Evolutionary conservation across 2,329 filamentous ascomycete species (phyloP), one percentile per base, ranked within the genome.

Genomic region (Cladosporium sp.): DNA sequence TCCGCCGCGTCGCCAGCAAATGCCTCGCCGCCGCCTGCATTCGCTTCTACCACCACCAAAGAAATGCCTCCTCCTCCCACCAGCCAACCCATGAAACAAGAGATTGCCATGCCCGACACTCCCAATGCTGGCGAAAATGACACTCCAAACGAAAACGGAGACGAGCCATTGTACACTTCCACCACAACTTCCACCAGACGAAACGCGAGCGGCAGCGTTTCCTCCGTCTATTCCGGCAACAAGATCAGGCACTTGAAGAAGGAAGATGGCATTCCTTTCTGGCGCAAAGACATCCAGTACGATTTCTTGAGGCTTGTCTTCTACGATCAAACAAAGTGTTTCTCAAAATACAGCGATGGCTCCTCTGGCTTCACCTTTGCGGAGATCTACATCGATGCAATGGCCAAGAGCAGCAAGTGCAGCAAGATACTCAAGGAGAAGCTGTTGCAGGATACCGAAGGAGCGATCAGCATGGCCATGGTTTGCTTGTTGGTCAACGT

Each of bases 391-490:
- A 92, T 99, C 63, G 93, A 97, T 70, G 92, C 93, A 54, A 97
- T 99, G 92, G 90, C 93, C 3, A 83, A 90, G 69, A 99, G 93
- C 73, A 96, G 89, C 78, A 99, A 99, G 77, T 97, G 92, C 22
- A 97, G 93, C 78, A 97, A 97, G 73, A 93, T 99, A 43, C 78
- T 99, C 57, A 89, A 95, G 69, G 93, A 99, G 71, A 97, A 99
- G 75, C 79, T 99, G 57, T 79, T 96, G 63, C 93, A 86, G 59
- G 93, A 99, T 68, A 85, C 89, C 63, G 85, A 89, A 57, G 91
- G 91, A 18, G 93, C 92, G 30, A 90, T 96, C 68, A 92, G 89
- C 64, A 99, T 99, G 93, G 93, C 93, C 47, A 99, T 99, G 93
- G 92, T 99, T 53, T 99, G 93, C 70, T 75, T 99, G 58, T 74